A percentile compares a stretch with the other conserved stretches of the same genome.
Conservation (phyloP, 2,329 filamentous ascomycete species). For the Botrytis pseudocinerea region DNA sequence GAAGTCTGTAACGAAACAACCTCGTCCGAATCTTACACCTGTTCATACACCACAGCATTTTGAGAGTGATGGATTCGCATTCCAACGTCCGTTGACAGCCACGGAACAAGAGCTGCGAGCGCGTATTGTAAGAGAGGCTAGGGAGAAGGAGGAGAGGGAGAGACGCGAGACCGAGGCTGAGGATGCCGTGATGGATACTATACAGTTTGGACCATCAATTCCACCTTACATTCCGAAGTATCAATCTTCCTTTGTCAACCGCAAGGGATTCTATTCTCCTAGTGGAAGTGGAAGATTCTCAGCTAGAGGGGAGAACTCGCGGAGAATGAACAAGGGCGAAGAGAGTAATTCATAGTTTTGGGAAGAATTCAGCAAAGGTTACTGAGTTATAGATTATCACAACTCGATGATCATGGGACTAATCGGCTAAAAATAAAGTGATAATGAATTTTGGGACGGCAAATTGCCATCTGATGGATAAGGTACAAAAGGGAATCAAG, state of each 20-base stretch:
- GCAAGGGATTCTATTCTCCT: not conserved
- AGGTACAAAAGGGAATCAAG: not conserved
- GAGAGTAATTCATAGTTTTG: not conserved
- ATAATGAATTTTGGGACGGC: not conserved
- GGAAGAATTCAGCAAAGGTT: no score
- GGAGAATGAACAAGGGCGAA: not conserved
- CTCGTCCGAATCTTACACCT: no score
- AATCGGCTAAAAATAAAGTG: not conserved
- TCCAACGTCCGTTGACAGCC: not conserved
- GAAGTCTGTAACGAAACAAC: not conserved
- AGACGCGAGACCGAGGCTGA: not conserved
- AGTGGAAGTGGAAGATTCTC: not conserved
- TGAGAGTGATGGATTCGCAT: not conserved
- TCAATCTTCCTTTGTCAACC: constrained; percentile 1
- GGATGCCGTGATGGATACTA: not conserved
- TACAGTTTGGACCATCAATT: not conserved
- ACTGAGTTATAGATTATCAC: not conserved
- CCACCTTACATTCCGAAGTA: not conserved
- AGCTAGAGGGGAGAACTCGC: not conserved
- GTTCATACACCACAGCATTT: not conserved
- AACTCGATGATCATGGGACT: not conserved
- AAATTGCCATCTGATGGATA: constrained; percentile 1
- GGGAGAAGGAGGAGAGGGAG: not conserved
- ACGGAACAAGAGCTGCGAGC: not conserved
- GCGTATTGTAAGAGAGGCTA: not conserved